These are phyloP conservation scores for Myochromella boudieri DNA, from an alignment of 768 basidiomycete genomes.

Conservation along the genomic window DNA sequence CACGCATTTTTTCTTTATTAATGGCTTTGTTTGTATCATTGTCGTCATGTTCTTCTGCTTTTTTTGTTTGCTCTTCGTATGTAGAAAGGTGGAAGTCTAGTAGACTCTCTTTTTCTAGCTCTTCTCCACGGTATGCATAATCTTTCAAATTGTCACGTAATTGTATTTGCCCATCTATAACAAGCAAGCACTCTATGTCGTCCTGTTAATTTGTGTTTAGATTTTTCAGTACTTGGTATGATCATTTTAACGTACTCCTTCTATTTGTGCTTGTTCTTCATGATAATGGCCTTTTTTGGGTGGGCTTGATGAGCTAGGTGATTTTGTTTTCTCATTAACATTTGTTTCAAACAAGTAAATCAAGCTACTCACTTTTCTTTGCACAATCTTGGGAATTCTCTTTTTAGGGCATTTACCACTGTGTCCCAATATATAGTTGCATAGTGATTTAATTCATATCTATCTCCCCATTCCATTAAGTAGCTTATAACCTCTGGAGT, in stretches of 20 bases:
- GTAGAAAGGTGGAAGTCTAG: conserved; percentile 19
- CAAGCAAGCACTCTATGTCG: background rate
- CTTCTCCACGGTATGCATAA: conserved; percentile 18
- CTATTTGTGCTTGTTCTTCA: too few species aligned
- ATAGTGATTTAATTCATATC: conserved; percentile 35
- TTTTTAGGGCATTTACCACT: too few species aligned
- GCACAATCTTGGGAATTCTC: too few species aligned
- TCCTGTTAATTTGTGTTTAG: background rate
- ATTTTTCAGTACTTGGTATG: too few species aligned
- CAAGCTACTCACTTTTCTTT: too few species aligned
- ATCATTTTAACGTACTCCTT: too few species aligned
- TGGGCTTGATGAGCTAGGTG: too few species aligned
- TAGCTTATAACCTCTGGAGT: conserved; percentile 36
- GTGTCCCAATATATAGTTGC: conserved; percentile 34
- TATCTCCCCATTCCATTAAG: conserved; percentile 43
- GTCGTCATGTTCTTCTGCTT: too few species aligned
- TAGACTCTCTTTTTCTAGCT: conserved; percentile 8
- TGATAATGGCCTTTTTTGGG: too few species aligned
- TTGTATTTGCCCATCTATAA: background rate
- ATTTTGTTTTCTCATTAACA: too few species aligned
- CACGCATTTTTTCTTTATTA: conserved; percentile 14
- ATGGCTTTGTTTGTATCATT: too few species aligned
- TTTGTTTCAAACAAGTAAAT: too few species aligned
- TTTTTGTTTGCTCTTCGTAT: conserved; percentile 20
- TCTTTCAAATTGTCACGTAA: conserved; percentile 20